Percentiles rank a stretch among this genome's conserved stretches.
phyloP scores from a whole-genome alignment of 805 yeast species.

The Pichia insulana region DNA sequence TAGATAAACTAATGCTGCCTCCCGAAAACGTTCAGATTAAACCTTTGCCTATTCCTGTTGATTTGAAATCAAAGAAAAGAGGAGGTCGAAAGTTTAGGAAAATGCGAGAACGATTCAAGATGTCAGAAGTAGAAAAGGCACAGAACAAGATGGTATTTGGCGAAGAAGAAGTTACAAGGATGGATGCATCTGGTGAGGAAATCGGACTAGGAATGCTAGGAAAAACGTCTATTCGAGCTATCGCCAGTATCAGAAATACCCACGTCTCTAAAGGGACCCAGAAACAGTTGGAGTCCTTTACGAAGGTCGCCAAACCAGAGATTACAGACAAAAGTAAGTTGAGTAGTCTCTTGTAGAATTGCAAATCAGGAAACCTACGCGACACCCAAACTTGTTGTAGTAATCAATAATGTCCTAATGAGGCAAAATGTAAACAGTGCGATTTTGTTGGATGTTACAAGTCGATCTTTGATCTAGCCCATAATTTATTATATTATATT shows the following conservation, averaged over 20 bases:
- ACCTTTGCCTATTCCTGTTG: constrained; percentile 66
- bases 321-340: constrained; percentile 1
- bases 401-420: neutral
- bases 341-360: constrained; percentile 2
- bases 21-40: constrained; percentile 65
- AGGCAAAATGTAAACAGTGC: constrained; percentile 11
- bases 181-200: constrained; percentile 70
- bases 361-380: too few relatives aligned
- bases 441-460: neutral
- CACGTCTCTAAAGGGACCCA: constrained; percentile 13
- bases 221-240: constrained; percentile 16
- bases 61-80: constrained; percentile 68
- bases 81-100: constrained; percentile 80
- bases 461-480: neutral
- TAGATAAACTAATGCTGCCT: constrained; percentile 68
- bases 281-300: constrained; percentile 10
- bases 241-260: constrained; percentile 8
- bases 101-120: constrained; percentile 68
- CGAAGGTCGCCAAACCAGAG: neutral
- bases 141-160: constrained; percentile 85
- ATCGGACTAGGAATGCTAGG: constrained; percentile 72
- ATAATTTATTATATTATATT: too few relatives aligned
- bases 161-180: constrained; percentile 50
- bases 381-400: too few relatives aligned
- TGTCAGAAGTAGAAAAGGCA: constrained; percentile 73